phyloP scores from a whole-genome alignment of 345 rosid genomes.

The Populus davidiana region DNA sequence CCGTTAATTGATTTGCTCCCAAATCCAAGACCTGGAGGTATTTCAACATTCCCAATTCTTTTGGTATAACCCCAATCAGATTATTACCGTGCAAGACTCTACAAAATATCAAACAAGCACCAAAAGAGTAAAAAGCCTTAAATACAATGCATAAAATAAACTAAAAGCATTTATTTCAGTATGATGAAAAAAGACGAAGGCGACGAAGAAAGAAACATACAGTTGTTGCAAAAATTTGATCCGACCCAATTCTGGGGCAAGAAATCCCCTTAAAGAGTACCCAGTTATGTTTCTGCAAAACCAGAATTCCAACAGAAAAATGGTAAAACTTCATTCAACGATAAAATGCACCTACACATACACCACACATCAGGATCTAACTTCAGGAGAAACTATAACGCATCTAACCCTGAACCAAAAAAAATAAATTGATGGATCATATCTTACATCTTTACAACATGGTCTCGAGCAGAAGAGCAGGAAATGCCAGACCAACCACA shows the following conservation, averaged over 20 bases:
- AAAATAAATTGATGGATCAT: background rate
- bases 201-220: constrained; percentile 37
- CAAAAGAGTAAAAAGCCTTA: constrained; percentile 10
- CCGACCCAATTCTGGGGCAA: constrained; percentile 76
- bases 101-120: constrained; percentile 28
- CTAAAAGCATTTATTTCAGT: background rate
- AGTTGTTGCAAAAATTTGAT: constrained; percentile 68
- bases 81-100: constrained; percentile 71
- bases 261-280: constrained; percentile 71
- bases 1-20: constrained; percentile 77
- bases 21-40: constrained; percentile 75
- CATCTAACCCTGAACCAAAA: background rate
- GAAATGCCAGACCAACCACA: constrained; percentile 77
- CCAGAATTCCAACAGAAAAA: constrained; percentile 13
- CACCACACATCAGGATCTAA: background rate
- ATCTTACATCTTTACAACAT: constrained; percentile 78
- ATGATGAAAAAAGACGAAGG: background rate
- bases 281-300: constrained; percentile 70
- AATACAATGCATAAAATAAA: background rate
- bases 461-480: constrained; percentile 57
- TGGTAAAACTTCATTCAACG: constrained; percentile 8
- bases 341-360: constrained; percentile 4
- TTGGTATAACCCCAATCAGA: constrained; percentile 76
- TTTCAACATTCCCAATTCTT: constrained; percentile 79
- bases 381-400: background rate